Base-by-base conservation (phyloP, 495 filamentous ascomycete genomes). In the Penicillium manginii region DNA sequence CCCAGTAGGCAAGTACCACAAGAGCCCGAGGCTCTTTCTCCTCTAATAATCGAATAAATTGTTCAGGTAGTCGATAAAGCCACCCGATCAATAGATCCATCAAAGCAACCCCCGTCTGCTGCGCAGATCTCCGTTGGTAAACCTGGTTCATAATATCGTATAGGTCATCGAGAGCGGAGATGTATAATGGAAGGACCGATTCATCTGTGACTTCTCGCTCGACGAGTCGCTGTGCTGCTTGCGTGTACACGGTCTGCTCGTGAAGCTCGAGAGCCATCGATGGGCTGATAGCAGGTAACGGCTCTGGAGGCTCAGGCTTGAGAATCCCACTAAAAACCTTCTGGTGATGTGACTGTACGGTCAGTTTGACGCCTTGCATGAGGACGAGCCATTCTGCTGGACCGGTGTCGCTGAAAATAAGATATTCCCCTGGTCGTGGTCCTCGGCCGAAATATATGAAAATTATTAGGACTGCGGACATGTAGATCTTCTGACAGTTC, bases 391-490 rank as follows among this genome's bases (percentile, higher is more conserved):
- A 82, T 54, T 81, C 77, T 1, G 73, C 64, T 17, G 68, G 62
- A 0, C 77, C 76, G 2, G 47, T 57, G 5, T 68, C 60, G 50
- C 71, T 73, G 66, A 80, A 80, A n/a, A 81, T 66, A 11, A 81
- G 71, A 42, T 75, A 79, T 45, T 79, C 74, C 12, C 74, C 76
- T 0, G 47, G 37, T 3, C 66, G 63, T 0, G 78, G 77, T 0
- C 77, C 76, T 21, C 73, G 71, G 7, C 70, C 78, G 21, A 79
- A 81, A 57, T 82, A 81, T 2, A 78, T 69, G 29, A 81, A 73
- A 39, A 73, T 75, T 12, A 81, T 75, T 42, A 83, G 35, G 10
- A 73, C 70, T 0, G 79, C 72, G 3, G 80, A 69, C 18, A 76
- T 78, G 54, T 83, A 81, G 45, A 83, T 69, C 26, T 67, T 63